Evolutionary conservation across 441 rosid species (phyloP).

Genomic region (Adansonia madagascariensis): DNA sequence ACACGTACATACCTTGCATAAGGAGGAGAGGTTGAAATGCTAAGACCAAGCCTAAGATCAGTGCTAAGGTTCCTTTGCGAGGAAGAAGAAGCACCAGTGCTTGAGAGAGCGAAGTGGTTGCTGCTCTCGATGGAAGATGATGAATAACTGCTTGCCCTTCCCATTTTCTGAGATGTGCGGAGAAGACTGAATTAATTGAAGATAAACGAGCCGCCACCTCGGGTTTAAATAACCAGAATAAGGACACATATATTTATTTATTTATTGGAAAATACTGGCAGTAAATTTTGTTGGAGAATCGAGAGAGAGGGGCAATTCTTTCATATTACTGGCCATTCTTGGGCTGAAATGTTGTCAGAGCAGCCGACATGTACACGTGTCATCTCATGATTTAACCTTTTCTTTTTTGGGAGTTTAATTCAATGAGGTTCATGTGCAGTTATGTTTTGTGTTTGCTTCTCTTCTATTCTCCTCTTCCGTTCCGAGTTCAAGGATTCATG

Average conservation of each 20-base stretch:
- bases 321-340: conserved; percentile 31
- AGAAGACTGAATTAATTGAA: no score
- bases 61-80: conserved; percentile 55
- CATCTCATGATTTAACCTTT: conserved; percentile 28
- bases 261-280: no score
- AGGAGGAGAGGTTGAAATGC: conserved; percentile 46
- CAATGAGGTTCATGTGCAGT: conserved; percentile 35
- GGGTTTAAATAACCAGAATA: conserved; percentile 32
- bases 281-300: conserved; percentile 11
- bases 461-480: background rate
- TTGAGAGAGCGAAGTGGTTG: conserved; percentile 37
- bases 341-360: conserved; percentile 44
- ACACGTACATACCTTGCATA: conserved; percentile 30
- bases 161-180: no score
- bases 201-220: conserved; percentile 48
- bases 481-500: no score
- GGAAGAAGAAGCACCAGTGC: conserved; percentile 22
- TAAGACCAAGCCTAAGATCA: conserved; percentile 79
- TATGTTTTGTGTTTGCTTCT: background rate
- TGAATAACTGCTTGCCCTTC: conserved; percentile 54
- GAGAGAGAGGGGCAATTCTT: conserved; percentile 19
- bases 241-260: no score
- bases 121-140: conserved; percentile 68
- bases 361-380: conserved; percentile 70
- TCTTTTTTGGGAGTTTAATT: background rate